Conservation (phyloP, 192 early-diverging fungal genomes). For the Linnemannia exigua region DNA sequence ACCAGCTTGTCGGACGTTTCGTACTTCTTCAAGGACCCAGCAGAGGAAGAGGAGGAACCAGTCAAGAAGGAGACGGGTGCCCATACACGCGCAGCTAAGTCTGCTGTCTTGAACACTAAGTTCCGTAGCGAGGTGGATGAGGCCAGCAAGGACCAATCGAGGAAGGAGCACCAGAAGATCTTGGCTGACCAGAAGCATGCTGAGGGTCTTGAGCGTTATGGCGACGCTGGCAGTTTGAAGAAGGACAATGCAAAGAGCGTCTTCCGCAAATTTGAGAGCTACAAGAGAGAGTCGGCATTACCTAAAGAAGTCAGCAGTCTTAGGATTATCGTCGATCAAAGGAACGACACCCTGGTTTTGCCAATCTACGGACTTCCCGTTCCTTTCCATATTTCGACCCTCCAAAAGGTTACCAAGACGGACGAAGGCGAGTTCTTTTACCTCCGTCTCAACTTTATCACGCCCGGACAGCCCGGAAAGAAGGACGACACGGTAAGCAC, state of each 20-base stretch:
- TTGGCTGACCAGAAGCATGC: conserved; percentile 80
- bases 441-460: conserved; percentile 95
- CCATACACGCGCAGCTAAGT: conserved; percentile 63
- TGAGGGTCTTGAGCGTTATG: conserved; percentile 87
- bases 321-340: conserved; percentile 91
- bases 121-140: conserved; percentile 88
- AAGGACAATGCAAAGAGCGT: conserved; percentile 77
- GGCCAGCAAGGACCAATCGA: conserved; percentile 80
- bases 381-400: conserved; percentile 97
- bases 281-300: conserved; percentile 89
- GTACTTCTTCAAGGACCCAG: conserved; percentile 66
- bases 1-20: conserved; percentile 66
- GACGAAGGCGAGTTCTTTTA: conserved; percentile 95
- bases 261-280: conserved; percentile 96
- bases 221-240: conserved; percentile 70
- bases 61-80: conserved; percentile 19
- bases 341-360: conserved; percentile 89
- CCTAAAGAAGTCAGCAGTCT: conserved; percentile 85
- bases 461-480: conserved; percentile 94
- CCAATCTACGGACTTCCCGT: conserved; percentile 97
- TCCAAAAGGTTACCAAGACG: conserved; percentile 94
- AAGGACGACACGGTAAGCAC: conserved; percentile 80
- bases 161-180: conserved; percentile 91
- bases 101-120: conserved; percentile 81
- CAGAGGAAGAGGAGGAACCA: conserved; percentile 56